Evolutionary conservation across 2,329 filamentous ascomycete species (phyloP), one percentile per base, ranked within the genome.

Genomic region (Dothidotthia symphoricarpi): DNA sequence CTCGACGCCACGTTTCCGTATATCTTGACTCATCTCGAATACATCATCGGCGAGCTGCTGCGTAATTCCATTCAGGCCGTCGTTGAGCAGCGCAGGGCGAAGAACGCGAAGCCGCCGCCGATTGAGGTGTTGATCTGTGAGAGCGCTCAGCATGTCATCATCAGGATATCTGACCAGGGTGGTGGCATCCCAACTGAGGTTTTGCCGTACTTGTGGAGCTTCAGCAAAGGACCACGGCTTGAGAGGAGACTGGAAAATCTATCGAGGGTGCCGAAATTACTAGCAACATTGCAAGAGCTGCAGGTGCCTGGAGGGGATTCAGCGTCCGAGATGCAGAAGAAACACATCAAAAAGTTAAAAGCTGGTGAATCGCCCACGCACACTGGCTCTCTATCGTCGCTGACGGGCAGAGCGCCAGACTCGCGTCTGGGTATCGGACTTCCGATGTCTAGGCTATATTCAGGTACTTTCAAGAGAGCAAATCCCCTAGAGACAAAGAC

Each of bases 101-200:
- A 70, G 15, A 47, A 57, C 12, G 44, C 53, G n/a, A 64, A 67
- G 12, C 85, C 87, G 1, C 88, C 88, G 0, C 88, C 91, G 1
- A 93, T 98, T 51, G 87, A 96, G 59, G 87, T 98, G 15, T 84
- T 95, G 39, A 86, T 98, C 49, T 97, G 91, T 69, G 91, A 97
- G 69, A 87, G 90, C 3, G 81, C 85, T 24, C 88, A 97, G 64
- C 89, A 97, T 69, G 88, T 97, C 57, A 96, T 96, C 49, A 90
- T 98, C 66, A 82, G 93, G 28, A 88, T 98, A 28, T 97, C 90
- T 0, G 94, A 98, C 62, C 89, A 89, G 63, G 93, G 91, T 32
- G 93, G 94, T 45, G 93, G 94, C 24, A 88, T 98, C 36, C 84
- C 89, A 1, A 81, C 83, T 32, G 87, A 93, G 28, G 81, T 91